Percentiles rank a stretch among this genome's conserved stretches.
Evolutionary conservation across 192 early-diverging fungal species (phyloP).

Genomic region (Coemansia aciculifera): DNA sequence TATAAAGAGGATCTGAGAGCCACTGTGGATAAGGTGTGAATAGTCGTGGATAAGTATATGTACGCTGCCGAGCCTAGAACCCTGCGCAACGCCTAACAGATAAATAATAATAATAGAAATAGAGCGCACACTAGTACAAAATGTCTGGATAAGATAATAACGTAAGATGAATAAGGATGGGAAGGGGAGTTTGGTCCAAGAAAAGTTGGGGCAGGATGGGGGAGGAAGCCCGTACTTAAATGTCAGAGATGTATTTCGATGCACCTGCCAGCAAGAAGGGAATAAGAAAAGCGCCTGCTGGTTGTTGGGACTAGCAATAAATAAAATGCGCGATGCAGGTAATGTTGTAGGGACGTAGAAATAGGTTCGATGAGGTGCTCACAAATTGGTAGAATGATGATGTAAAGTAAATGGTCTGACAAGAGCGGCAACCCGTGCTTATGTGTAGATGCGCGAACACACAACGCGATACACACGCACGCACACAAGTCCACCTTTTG

Average conservation of each 20-base stretch:
- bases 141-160: conserved; percentile 10
- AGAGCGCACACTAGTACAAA: neutral
- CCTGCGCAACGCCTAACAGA: neutral
- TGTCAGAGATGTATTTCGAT: conserved; percentile 13
- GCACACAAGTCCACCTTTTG: neutral
- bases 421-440: neutral
- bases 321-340: neutral
- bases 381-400: neutral
- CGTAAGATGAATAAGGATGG: neutral
- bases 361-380: neutral
- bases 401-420: neutral
- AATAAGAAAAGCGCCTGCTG: neutral
- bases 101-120: conserved; percentile 1
- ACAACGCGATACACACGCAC: neutral
- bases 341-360: neutral
- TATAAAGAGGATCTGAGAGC: neutral
- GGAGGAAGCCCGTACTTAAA: conserved; percentile 3
- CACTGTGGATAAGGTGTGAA: neutral
- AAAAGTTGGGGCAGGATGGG: conserved; percentile 14
- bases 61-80: neutral
- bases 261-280: conserved; percentile 1
- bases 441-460: neutral
- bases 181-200: conserved; percentile 3
- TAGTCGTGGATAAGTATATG: neutral
- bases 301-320: neutral